Evolutionary conservation across 495 filamentous ascomycete genomes (phyloP).

Genomic region (Aspergillus bridgeri): DNA sequence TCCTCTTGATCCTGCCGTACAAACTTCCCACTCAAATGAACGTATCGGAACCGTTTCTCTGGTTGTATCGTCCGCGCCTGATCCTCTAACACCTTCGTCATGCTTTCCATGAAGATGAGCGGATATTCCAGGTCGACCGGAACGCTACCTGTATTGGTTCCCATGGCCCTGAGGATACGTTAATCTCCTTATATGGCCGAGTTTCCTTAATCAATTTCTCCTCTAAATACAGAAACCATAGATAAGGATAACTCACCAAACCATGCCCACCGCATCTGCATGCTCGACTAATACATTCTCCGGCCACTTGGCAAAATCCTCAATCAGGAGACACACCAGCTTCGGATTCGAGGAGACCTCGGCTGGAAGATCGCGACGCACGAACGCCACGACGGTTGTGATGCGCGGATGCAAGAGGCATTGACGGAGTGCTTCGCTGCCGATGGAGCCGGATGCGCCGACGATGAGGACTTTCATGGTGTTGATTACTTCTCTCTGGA

Average conservation of each 20-base stretch:
- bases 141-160: neutral
- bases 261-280: neutral
- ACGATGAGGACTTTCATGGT: neutral
- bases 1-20: neutral
- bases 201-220: no score
- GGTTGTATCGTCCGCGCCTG: neutral
- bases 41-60: neutral
- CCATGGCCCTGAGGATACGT: neutral
- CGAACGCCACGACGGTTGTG: neutral
- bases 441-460: neutral
- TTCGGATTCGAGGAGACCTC: neutral
- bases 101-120: neutral
- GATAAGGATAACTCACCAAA: neutral
- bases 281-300: neutral
- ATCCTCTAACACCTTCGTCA: neutral
- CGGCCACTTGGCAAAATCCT: neutral
- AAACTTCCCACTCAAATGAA: neutral
- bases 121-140: neutral
- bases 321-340: neutral
- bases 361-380: neutral
- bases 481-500: no score
- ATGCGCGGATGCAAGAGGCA: neutral
- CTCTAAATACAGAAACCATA: neutral
- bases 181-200: no score
- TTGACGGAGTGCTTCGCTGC: neutral